phyloP scores from a whole-genome alignment of 2,329 filamentous ascomycete genomes.

The Cytospora piceae region DNA sequence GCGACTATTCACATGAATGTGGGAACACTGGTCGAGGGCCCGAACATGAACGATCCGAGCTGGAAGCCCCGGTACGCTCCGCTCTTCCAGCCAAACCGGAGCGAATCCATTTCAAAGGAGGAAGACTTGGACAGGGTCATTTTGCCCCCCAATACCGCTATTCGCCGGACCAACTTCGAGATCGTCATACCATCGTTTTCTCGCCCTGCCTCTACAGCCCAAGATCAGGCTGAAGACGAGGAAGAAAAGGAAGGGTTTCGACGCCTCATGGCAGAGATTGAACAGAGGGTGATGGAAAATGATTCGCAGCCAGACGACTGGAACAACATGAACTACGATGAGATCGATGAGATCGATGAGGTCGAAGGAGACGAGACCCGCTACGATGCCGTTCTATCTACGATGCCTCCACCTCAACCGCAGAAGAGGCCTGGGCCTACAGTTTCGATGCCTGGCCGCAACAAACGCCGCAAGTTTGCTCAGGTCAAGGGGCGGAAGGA shows the following conservation, averaged over 20 bases:
- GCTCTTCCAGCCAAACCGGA: background rate
- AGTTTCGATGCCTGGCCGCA: background rate
- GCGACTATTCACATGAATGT: background rate
- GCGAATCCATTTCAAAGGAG: background rate
- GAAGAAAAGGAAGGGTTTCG: conserved; percentile 3
- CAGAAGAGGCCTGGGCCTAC: background rate
- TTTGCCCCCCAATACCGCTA: background rate
- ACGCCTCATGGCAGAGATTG: conserved; percentile 12
- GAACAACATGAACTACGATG: background rate
- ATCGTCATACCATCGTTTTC: background rate
- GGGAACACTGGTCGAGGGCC: background rate
- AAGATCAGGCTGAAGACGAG: background rate
- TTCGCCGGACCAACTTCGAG: background rate
- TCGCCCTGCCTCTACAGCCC: background rate
- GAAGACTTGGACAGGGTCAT: background rate
- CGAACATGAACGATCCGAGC: conserved; percentile 7
- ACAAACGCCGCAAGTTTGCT: background rate
- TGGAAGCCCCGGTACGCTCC: conserved; percentile 7
- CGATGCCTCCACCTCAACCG: too few species aligned
- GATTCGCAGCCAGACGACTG: conserved; percentile 1
- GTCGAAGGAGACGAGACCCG: background rate
- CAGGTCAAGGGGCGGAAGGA: background rate
- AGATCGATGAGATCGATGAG: background rate
- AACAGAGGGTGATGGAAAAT: background rate
- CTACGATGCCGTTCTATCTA: background rate